These are phyloP conservation scores for Physcomitrium patens DNA, from an alignment of 225 moss, liverwort and hornwort species.

Conservation along the genomic window DNA sequence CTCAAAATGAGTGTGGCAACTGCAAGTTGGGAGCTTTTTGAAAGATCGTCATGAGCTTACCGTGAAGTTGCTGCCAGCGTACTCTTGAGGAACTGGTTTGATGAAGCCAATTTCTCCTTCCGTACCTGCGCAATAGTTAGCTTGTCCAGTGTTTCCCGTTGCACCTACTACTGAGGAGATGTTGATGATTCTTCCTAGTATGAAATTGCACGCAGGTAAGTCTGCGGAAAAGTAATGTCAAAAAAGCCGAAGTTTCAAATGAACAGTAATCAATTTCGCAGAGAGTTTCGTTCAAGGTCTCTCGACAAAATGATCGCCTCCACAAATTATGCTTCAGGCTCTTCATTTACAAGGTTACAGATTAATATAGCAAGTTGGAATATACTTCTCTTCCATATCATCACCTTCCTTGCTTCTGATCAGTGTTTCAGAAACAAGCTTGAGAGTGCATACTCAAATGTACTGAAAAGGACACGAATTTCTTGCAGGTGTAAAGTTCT, in stretches of 20 bases:
- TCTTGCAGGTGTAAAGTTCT: background rate
- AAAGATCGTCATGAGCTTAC: conserved; percentile 28
- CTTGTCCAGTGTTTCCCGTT: conserved; percentile 84
- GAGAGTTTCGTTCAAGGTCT: background rate
- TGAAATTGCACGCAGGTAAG: background rate
- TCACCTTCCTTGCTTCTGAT: conserved; percentile 62
- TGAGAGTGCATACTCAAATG: conserved; percentile 20
- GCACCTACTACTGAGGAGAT: conserved; percentile 95
- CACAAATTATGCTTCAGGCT: background rate
- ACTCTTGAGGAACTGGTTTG: conserved; percentile 72
- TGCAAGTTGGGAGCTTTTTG: background rate
- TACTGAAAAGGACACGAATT: too few species aligned
- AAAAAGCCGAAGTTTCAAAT: background rate
- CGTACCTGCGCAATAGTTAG: conserved; percentile 92
- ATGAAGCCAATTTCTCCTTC: conserved; percentile 92
- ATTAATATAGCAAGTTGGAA: background rate
- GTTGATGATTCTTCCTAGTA: conserved; percentile 83
- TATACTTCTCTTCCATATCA: conserved; percentile 65
- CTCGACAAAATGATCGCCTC: background rate
- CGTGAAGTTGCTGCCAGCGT: conserved; percentile 57
- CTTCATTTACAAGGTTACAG: background rate
- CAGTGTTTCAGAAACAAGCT: conserved; percentile 7
- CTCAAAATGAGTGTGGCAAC: background rate
- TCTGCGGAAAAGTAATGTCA: background rate
- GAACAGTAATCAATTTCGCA: background rate